A percentile compares a stretch with the other conserved stretches of the same genome.
These are phyloP conservation scores for Ganoderma lucidum DNA, from an alignment of 1,284 basidiomycete genomes.

Conservation along the genomic window DNA sequence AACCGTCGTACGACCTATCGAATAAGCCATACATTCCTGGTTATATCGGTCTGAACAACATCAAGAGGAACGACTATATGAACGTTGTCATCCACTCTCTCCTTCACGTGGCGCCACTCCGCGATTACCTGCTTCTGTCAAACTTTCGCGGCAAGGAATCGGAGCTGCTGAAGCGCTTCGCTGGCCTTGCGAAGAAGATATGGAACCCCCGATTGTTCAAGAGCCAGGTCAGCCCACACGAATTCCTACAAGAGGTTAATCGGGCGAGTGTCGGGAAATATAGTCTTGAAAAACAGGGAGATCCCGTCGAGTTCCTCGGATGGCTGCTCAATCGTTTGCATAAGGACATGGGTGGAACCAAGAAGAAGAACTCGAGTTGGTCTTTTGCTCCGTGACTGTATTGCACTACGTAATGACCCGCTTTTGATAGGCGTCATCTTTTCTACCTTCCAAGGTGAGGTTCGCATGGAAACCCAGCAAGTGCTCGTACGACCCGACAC, in stretches of 20 bases:
- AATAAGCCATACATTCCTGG: constrained; percentile 90
- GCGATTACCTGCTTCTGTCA: constrained; percentile 87
- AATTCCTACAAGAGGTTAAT: constrained; percentile 96
- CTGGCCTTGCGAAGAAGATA: constrained; percentile 87
- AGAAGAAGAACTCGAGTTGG: constrained; percentile 87
- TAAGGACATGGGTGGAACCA: constrained; percentile 89
- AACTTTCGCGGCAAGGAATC: constrained; percentile 74
- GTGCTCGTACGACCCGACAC: constrained; percentile 86
- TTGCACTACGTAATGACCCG: background rate
- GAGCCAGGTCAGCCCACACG: constrained; percentile 97
- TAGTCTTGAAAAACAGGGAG: constrained; percentile 91
- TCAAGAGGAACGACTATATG: constrained; percentile 97
- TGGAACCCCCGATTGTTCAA: constrained; percentile 99
- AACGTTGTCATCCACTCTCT: constrained; percentile 97
- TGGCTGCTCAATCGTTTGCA: constrained; percentile 97
- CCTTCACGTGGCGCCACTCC: constrained; percentile 89
- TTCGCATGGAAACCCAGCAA: constrained; percentile 94
- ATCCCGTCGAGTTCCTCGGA: constrained; percentile 95
- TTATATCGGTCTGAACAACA: constrained; percentile 97
- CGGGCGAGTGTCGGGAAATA: constrained; percentile 90
- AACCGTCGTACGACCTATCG: constrained; percentile 85
- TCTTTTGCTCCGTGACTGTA: constrained; percentile 20
- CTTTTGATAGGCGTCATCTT: constrained; percentile 81
- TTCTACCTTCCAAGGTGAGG: constrained; percentile 92
- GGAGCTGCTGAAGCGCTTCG: constrained; percentile 91